Evolutionary conservation across 345 rosid genomes (phyloP).

Genomic region (Turritis glabra): DNA sequence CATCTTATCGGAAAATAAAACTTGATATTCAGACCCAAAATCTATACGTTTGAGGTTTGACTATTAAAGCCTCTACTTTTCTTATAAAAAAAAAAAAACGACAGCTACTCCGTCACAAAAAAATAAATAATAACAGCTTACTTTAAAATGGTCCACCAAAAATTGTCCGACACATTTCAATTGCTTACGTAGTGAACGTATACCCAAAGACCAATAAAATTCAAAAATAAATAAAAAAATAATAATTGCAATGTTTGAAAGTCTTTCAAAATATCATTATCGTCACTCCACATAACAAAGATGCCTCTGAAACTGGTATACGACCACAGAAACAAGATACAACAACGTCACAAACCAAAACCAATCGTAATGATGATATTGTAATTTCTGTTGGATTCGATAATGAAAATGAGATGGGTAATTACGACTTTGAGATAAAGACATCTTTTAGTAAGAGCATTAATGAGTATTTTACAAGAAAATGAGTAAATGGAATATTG

Average conservation of each 20-base stretch:
- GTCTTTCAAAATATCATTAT: constrained; percentile 28
- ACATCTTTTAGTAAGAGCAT: constrained; percentile 8
- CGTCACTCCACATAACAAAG: constrained; percentile 24
- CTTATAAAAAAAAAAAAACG: too few species aligned
- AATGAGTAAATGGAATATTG: constrained; percentile 30
- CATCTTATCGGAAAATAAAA: too few species aligned
- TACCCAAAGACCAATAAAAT: neutral
- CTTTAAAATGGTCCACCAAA: constrained; percentile 5
- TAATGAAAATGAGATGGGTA: constrained; percentile 17
- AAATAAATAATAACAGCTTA: neutral
- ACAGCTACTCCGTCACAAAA: neutral
- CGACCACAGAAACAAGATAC: constrained; percentile 12
- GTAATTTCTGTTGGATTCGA: constrained; percentile 18
- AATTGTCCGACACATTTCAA: constrained; percentile 25
- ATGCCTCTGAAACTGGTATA: constrained; percentile 19
- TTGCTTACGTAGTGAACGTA: constrained; percentile 27
- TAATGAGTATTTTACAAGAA: constrained; percentile 25
- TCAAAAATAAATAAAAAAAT: neutral
- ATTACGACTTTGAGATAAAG: constrained; percentile 29
- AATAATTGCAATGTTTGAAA: constrained; percentile 2
- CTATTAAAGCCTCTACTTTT: too few species aligned
- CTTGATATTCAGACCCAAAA: too few species aligned
- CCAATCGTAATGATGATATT: constrained; percentile 16
- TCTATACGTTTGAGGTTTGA: too few species aligned
- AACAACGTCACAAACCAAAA: constrained; percentile 29